A percentile compares a stretch with the other conserved stretches of the same genome.
These are phyloP conservation scores for Quercus ilex DNA, from an alignment of 306 rosid species.

Conservation along the genomic window DNA sequence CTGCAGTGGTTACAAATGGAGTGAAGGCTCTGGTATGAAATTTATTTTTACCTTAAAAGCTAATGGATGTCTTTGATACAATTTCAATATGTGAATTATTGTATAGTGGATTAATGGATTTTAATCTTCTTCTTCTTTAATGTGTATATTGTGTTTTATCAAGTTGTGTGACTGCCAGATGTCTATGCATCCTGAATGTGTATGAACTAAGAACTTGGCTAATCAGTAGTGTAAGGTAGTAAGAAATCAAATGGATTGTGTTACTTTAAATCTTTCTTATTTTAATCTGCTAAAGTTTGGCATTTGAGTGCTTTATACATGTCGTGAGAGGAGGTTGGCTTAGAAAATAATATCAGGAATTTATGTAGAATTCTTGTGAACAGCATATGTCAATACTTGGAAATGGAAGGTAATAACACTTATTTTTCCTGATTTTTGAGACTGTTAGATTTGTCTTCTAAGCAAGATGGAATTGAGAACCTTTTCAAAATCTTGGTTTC, in stretches of 20 bases:
- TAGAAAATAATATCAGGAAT: not conserved
- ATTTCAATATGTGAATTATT: slow-evolving; percentile 4
- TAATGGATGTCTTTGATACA: not conserved
- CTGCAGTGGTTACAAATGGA: slow-evolving; percentile 55
- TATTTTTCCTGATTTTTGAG: not conserved
- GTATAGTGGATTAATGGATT: not conserved
- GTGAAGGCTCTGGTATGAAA: slow-evolving; percentile 63
- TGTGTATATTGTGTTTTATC: not conserved
- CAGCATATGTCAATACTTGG: not conserved
- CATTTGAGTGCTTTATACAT: not conserved
- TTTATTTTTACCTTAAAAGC: not conserved
- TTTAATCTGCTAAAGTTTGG: not conserved
- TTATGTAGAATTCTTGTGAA: not conserved
- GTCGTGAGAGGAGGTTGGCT: not conserved
- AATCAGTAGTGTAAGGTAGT: not conserved
- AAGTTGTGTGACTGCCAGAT: not conserved
- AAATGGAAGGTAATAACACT: not conserved
- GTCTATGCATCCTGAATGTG: not conserved
- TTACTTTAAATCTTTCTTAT: not conserved
- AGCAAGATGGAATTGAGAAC: too few species aligned
- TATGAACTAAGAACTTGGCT: not conserved
- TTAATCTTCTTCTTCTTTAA: not conserved
- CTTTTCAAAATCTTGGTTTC: too few species aligned
- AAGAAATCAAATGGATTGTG: not conserved
- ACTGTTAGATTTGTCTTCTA: not conserved